Conservation (phyloP, 345 rosid species). For the Corchorus olitorius region DNA sequence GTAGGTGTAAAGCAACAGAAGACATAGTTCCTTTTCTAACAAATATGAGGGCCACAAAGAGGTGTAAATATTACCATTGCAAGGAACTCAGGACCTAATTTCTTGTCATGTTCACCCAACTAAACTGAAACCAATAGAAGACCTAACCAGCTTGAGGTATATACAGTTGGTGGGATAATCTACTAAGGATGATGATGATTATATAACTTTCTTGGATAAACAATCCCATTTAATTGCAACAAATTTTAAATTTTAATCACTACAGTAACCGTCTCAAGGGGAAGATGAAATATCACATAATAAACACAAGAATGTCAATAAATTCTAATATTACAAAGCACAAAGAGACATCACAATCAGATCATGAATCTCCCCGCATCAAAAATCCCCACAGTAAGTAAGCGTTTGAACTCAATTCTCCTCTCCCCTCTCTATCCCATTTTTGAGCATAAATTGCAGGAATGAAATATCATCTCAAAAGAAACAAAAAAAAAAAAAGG, state of each 20-base stretch:
- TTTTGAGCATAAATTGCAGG: conserved; percentile 34
- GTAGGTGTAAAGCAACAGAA: not conserved
- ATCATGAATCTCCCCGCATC: conserved; percentile 35
- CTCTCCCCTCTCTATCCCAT: conserved; percentile 18
- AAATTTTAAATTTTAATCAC: not conserved
- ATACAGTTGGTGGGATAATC: not conserved
- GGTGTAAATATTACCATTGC: not conserved
- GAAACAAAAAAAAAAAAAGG: not conserved
- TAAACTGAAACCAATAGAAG: not conserved
- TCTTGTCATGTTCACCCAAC: not conserved
- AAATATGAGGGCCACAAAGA: not conserved
- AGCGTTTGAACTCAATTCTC: conserved; percentile 16
- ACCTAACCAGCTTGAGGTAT: not conserved
- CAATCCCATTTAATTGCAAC: not conserved
- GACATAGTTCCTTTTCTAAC: not conserved
- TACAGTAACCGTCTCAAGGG: not conserved
- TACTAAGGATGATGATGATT: not conserved
- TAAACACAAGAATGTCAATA: conserved; percentile 18
- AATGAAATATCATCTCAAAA: conserved; percentile 25
- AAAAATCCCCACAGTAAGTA: conserved; percentile 28
- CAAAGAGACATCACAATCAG: conserved; percentile 30
- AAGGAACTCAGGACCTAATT: not conserved
- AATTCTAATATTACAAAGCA: conserved; percentile 43
- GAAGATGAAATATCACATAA: not conserved
- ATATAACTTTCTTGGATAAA: not conserved